Evolutionary conservation across 257 asterid genomes (phyloP), one percentile per base, ranked within the genome.

Genomic region (Solanum rostratum): DNA sequence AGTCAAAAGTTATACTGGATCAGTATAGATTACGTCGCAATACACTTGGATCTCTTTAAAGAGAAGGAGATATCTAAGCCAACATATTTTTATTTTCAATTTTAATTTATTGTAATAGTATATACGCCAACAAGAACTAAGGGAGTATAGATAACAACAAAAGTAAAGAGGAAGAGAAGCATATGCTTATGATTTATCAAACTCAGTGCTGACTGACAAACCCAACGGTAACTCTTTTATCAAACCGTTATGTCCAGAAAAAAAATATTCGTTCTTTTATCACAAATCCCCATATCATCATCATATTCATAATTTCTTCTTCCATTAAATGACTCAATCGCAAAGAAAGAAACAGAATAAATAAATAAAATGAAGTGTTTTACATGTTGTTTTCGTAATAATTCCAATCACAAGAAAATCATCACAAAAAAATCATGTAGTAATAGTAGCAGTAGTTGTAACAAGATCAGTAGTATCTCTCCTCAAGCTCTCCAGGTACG

Each of bases 141-240:
- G 59, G 5, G 16, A 9, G 0, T n/a, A 10, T 60, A 60, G 33
- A 60, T 24, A 63, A 27, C n/a, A 10, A 14, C 41, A 65, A 29
- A 65, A 65, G 37, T 14, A n/a, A n/a, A 6, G 0, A 2, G 10
- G 0, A 65, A 29, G 5, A 65, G 7, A 15, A 65, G 13, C 37
- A 33, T 65, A 10, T 65, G 45, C 1, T 65, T 65, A 15, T 65
- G 1, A 66, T 30, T 30, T 65, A 30, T 65, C 73, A 65, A 65
- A 30, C 45, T 65, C 12, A 57, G 86, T 83, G 87, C 79, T 46
- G 15, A 82, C 83, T 87, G 55, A 84, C 59, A 37, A 39, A 39
- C 24, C 81, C 57, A 89, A 91, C 93, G 93, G 93, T 89, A 89
- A 88, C 79, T 84, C 83, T 85, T 2, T 5, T 84, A 84, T 83